phyloP scores from a whole-genome alignment of 2,329 filamentous ascomycete species.

The Clarireedia paspali region DNA sequence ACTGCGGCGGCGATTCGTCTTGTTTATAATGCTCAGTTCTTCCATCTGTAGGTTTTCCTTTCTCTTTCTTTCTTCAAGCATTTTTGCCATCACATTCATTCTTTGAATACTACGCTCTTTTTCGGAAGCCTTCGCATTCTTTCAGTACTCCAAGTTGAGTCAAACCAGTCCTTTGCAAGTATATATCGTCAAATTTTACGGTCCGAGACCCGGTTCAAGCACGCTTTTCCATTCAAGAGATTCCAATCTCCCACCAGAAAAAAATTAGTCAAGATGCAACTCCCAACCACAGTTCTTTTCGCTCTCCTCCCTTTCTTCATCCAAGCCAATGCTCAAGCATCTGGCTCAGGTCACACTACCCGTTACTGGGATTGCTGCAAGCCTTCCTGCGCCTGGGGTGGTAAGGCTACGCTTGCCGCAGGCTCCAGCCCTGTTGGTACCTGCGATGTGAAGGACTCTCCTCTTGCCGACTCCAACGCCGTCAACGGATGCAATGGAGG shows the following conservation, averaged over 20 bases:
- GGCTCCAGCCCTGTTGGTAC: constrained; percentile 22
- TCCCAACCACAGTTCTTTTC: constrained; percentile 14
- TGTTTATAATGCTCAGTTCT: constrained; percentile 1
- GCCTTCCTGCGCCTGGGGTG: constrained; percentile 54
- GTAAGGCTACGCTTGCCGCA: constrained; percentile 43
- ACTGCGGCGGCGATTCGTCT: background rate
- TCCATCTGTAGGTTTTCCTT: background rate
- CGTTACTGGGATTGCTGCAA: constrained; percentile 65
- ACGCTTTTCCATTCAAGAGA: background rate
- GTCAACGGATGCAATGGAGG: constrained; percentile 42
- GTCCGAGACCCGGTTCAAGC: constrained; percentile 1
- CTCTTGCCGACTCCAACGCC: constrained; percentile 39
- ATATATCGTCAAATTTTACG: background rate
- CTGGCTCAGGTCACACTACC: constrained; percentile 27
- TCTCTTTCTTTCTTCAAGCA: constrained; percentile 1
- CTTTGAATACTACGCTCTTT: constrained; percentile 1
- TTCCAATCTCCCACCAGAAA: background rate
- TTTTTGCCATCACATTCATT: constrained; percentile 7
- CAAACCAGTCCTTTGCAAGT: background rate
- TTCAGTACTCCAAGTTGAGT: constrained; percentile 3
- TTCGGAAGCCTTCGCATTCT: background rate
- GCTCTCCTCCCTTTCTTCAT: constrained; percentile 25
- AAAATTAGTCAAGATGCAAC: constrained; percentile 8
- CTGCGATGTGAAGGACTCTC: constrained; percentile 40
- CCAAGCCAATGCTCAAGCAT: constrained; percentile 15